Evolutionary conservation across 352 stramenopile genomes (phyloP).

Genomic region (Pythium phragmitis): DNA sequence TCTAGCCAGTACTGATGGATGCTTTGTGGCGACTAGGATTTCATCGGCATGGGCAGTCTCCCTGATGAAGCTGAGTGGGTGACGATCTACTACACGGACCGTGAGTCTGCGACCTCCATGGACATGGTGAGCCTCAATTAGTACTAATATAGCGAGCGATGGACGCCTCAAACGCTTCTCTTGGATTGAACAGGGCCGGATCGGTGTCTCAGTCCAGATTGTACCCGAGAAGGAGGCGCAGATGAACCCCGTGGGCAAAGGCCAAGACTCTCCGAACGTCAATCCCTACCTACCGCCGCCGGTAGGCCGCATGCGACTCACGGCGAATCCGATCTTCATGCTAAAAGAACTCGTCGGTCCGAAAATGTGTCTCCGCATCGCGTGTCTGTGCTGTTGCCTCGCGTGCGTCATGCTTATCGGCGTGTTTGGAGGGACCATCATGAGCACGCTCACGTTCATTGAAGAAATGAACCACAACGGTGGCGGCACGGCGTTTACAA

Average conservation of each 20-base stretch:
- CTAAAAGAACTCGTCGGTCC: constrained; percentile 69
- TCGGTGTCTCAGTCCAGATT: constrained; percentile 76
- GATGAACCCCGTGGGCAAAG: constrained; percentile 71
- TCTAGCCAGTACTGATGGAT: neutral
- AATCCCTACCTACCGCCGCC: constrained; percentile 90
- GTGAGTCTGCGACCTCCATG: constrained; percentile 58
- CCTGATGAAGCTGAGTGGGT: constrained; percentile 77
- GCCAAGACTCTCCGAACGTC: constrained; percentile 83
- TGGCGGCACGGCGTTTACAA: neutral
- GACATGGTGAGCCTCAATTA: constrained; percentile 44
- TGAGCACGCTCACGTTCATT: constrained; percentile 79
- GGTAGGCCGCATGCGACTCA: constrained; percentile 80
- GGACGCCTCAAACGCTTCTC: neutral
- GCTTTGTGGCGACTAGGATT: constrained; percentile 35
- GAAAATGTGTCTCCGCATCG: constrained; percentile 54
- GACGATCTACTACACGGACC: constrained; percentile 73
- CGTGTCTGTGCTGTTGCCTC: constrained; percentile 49
- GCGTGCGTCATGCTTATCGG: constrained; percentile 61
- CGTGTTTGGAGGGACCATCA: constrained; percentile 71
- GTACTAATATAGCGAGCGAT: neutral
- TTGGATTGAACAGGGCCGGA: constrained; percentile 33
- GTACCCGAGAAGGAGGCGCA: constrained; percentile 82
- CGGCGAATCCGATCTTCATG: constrained; percentile 83
- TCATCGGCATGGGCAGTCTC: constrained; percentile 71
- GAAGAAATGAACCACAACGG: constrained; percentile 26